Evolutionary conservation across 495 filamentous ascomycete species (phyloP), one percentile per base, ranked within the genome.

Genomic region (Aspergillus nidulans): DNA sequence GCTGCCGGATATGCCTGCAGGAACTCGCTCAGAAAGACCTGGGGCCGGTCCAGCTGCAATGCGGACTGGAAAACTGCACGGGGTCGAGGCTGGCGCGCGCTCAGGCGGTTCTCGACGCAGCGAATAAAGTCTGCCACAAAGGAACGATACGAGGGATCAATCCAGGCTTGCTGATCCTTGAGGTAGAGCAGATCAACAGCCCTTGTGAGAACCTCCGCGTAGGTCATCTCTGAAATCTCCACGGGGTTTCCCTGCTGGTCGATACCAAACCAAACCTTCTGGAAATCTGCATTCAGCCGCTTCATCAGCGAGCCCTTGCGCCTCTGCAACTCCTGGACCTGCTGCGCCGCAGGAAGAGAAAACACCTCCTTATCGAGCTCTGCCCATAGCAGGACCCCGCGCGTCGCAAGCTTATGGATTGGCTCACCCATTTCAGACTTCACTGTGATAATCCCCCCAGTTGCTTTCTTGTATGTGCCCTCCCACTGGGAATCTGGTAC

Each of bases 301-400:
- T 88, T 86, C 74, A 97, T 98, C 71, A 97, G 96, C 68, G 97
- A 89, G 38, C 92, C 88, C 23, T 90, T 85, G 63, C 87, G 85
- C 74, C 95, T 95, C 78, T 91, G 89, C 25, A 97, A 78, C 71
- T 95, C 94, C 6, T 89, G 84, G 3, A 96, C 74, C 45, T 92
- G 88, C 74, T 97, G 97, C 49, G 88, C 88, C 73, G 94, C 95
- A 70, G 95, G 91, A 16, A 98, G 78, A 70, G 84, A 89, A 81
- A 98, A 98, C 60, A 98, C 95, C 66, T 92, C 95, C 68, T 89
- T 82, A 62, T 98, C 94, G 89, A 98, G 92, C 69, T 98, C 94
- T 51, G 90, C 85, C 92, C 94, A 98, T 71, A 98, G 92, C 40
- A 81, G 9, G 30, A 34, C 30, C 8, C 30, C 30, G 8, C 30